These are phyloP conservation scores for Penicillium sp. DNA, from an alignment of 2,329 filamentous ascomycete genomes.

Conservation along the genomic window DNA sequence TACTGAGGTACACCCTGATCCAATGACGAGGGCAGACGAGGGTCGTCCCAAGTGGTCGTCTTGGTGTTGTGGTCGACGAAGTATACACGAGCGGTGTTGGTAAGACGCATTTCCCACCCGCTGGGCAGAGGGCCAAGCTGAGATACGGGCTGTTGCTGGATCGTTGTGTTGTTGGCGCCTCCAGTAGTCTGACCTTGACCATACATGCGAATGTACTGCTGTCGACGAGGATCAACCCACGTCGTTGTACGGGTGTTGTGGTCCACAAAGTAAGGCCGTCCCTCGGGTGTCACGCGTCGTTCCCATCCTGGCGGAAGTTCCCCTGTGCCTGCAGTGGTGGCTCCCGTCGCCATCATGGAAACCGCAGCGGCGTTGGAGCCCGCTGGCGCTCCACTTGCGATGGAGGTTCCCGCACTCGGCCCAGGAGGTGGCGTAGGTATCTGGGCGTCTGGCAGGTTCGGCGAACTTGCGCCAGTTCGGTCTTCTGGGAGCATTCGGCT, in stretches of 20 bases:
- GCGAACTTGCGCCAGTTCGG: slow-evolving; percentile 88
- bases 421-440: slow-evolving; percentile 50
- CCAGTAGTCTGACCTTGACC: slow-evolving; percentile 69
- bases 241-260: slow-evolving; percentile 98
- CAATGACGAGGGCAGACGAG: slow-evolving; percentile 87
- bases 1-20: slow-evolving; percentile 99
- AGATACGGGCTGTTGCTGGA: slow-evolving; percentile 96
- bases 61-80: slow-evolving; percentile 99
- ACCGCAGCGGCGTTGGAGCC: slow-evolving; percentile 57
- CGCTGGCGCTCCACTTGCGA: slow-evolving; percentile 39
- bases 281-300: slow-evolving; percentile 91
- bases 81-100: slow-evolving; percentile 95
- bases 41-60: slow-evolving; percentile 99
- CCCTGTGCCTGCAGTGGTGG: slow-evolving; percentile 89
- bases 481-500: slow-evolving; percentile 96
- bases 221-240: slow-evolving; percentile 94
- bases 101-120: slow-evolving; percentile 99
- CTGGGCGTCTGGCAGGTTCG: slow-evolving; percentile 63
- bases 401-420: slow-evolving; percentile 29
- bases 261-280: slow-evolving; percentile 94
- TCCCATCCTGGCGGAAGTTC: slow-evolving; percentile 97
- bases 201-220: slow-evolving; percentile 99
- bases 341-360: slow-evolving; percentile 92
- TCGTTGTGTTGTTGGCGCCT: slow-evolving; percentile 70
- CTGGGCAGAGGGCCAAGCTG: slow-evolving; percentile 93